Conservation (phyloP, 2,329 filamentous ascomycete species). For the Acephala macrosclerotiorum region DNA sequence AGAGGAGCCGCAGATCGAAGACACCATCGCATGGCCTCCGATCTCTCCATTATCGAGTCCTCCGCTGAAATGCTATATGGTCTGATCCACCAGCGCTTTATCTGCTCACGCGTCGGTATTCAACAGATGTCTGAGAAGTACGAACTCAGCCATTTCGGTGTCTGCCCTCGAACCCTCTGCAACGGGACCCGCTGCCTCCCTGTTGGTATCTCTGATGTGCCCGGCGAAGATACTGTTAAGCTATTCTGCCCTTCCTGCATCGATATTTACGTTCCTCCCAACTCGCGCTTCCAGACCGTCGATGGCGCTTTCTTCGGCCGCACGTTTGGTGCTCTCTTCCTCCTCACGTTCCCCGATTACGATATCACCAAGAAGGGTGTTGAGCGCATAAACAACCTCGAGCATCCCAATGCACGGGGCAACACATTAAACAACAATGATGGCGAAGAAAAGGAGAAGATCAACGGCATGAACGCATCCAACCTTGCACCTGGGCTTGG, state of each 20-base stretch:
- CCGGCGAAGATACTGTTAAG: constrained; percentile 97
- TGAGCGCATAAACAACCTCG: constrained; percentile 57
- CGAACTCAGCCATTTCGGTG: constrained; percentile 93
- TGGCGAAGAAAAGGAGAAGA: constrained; percentile 53
- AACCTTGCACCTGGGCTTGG: constrained; percentile 93
- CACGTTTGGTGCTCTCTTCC: constrained; percentile 95
- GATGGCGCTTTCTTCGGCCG: constrained; percentile 98
- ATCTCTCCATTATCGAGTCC: constrained; percentile 94
- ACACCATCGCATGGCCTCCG: constrained; percentile 86
- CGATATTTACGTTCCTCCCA: constrained; percentile 96
- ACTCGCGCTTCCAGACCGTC: constrained; percentile 95
- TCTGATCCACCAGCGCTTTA: constrained; percentile 97
- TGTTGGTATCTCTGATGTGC: constrained; percentile 92
- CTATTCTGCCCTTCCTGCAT: constrained; percentile 97
- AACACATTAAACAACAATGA: constrained; percentile 50
- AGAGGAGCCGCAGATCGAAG: constrained; percentile 69
- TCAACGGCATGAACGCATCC: constrained; percentile 86
- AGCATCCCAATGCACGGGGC: constrained; percentile 42
- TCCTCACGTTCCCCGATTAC: constrained; percentile 97
- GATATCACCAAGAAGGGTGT: constrained; percentile 79
- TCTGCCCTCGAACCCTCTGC: constrained; percentile 94
- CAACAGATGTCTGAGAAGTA: constrained; percentile 99
- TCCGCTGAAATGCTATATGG: constrained; percentile 98
- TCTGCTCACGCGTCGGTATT: constrained; percentile 94
- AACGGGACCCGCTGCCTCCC: constrained; percentile 89